Conservation (phyloP, 1,284 basidiomycete genomes). For the Melampsora americana region DNA sequence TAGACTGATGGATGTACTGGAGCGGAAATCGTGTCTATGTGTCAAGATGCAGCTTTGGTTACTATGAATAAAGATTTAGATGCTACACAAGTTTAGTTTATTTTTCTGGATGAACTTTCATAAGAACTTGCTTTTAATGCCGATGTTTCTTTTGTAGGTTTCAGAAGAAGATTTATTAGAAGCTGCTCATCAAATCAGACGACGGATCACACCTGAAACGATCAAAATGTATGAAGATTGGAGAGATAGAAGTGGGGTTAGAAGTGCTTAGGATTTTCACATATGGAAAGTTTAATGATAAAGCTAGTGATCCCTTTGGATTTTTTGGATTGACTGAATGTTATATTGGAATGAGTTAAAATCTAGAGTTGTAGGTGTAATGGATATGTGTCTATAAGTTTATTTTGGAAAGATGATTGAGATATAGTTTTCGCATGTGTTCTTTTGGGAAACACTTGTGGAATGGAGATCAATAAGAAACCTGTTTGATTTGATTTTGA, state of each 20-base stretch:
- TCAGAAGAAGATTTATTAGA: conserved; percentile 68
- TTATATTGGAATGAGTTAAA: too few relatives aligned
- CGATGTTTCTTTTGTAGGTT: conserved; percentile 60
- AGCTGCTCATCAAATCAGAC: conserved; percentile 71
- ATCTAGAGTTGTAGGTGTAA: too few relatives aligned
- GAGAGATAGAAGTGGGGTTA: conserved; percentile 55
- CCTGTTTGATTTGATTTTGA: too few relatives aligned
- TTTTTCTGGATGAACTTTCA: conserved; percentile 20
- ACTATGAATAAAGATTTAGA: conserved; percentile 83
- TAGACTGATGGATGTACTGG: conserved; percentile 94
- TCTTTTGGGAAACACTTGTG: too few relatives aligned
- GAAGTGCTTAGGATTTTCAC: conserved; percentile 40
- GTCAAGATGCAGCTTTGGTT: conserved; percentile 89
- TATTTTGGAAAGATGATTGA: too few relatives aligned
- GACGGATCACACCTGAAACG: conserved; percentile 81
- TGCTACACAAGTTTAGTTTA: conserved; percentile 63
- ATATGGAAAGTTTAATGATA: too few relatives aligned
- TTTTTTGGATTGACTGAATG: too few relatives aligned
- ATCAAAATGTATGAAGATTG: conserved; percentile 67
- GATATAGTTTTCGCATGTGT: too few relatives aligned
- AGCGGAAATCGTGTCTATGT: conserved; percentile 85
- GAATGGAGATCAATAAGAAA: too few relatives aligned
- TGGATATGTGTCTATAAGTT: too few relatives aligned
- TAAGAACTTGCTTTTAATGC: background rate
- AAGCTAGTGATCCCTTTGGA: too few relatives aligned